Evolutionary conservation across 352 stramenopile genomes (phyloP), one percentile per base, ranked within the genome.

Genomic region (Globisporangium cederbergense): DNA sequence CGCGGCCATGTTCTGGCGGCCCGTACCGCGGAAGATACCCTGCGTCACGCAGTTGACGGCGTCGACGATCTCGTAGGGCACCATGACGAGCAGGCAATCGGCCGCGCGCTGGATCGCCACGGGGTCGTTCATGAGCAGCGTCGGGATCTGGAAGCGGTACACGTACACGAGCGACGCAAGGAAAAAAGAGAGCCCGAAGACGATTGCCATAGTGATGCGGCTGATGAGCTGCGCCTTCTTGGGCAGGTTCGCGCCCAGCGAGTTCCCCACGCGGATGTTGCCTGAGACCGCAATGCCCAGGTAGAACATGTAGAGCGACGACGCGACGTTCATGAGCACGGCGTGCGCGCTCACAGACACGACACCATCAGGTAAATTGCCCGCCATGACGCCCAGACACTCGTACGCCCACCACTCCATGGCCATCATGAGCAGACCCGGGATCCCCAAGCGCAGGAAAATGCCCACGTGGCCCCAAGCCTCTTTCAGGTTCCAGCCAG

Each of bases 371-470:
- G 79, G 79, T 0, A 94, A 72, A 0, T 92, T 49, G 1, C 86
- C 86, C 1, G 84, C 85, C 55, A 95, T 74, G 18, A 94, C 63
- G 7, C 79, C 80, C 16, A 95, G 60, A n/a, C 84, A 63, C 68
- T 92, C 86, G 62, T 90, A 95, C 13, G 86, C 83, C 69, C 74
- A 85, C 87, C 85, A 96, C 56, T 90, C 77, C 60, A 94, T 85
- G 40, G 72, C 72, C 38, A 93, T 61, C 73, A 93, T 84, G 9
- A 90, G 53, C 62, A 85, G 74, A 0, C 75, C 74, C 2, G 85
- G 85, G 0, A 91, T 47, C 1, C 87, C 87, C 6, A 96, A 68
- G 2, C 65, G 64, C 0, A 94, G 60, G 63, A 93, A 96, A 1
- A 89, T 59, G 0, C 57, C 43, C 3, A 91, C 73, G 59, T 90